Base-by-base conservation (phyloP, 352 stramenopile species). In the Phytophthora ramorum region DNA sequence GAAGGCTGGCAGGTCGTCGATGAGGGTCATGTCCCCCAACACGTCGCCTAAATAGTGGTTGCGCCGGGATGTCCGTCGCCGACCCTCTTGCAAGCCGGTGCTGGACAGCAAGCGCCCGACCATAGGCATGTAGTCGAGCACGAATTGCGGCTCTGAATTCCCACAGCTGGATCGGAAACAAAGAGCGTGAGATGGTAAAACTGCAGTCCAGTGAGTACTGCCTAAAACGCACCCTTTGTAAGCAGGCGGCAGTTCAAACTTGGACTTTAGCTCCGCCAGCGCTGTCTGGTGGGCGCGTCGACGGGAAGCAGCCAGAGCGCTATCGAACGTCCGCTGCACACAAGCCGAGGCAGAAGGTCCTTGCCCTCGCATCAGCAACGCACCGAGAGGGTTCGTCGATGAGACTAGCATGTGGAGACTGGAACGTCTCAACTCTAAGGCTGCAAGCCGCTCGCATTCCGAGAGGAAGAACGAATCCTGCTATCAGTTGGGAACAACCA, bases 21-120 rank as follows among this genome's bases (percentile, higher is more conserved):
- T 63, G 38, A 90, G 63, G 22, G 65, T 58, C 78, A 93, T 87
- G 70, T 95, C 87, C 7, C 75, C 54, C 41, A 95, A 69, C 61
- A 95, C 75, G 26, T 89, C 83, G 49, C 80, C 66, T 55, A 95
- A 77, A 73, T 95, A 92, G 57, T 92, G 82, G 58, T 90, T 87
- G 41, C 87, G 85, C 32, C 87, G 70, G 12, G 83, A 93, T 47
- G 79, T 55, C 28, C 84, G 83, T 45, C 86, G 84, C 4, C 85
- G 76, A 43, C 77, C 79, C 73, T 87, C 77, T 59, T 91, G 77
- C 43, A 81, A 58, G 4, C 69, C 75, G 4, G 76, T 76, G 46
- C 71, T 89, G 44, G 69, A 76, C 8, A 83, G 45, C 49, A 95
- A 69, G 24, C 74, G 76, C 43, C 76, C 73, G 40, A 95, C 55